Evolutionary conservation across 805 yeast genomes (phyloP).

Genomic region (Cyberlindnera saturnus): DNA sequence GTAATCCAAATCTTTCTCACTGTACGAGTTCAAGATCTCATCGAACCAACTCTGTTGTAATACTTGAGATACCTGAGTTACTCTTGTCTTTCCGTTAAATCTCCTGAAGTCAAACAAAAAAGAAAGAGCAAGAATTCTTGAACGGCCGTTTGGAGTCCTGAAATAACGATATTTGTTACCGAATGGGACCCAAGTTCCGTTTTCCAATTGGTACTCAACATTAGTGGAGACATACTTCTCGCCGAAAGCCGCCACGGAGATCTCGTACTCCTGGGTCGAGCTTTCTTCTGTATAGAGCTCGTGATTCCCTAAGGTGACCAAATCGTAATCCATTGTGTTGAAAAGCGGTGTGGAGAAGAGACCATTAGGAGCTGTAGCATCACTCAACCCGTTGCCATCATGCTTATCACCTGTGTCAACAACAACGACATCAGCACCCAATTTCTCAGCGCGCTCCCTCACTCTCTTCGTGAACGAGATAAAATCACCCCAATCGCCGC

Average conservation of each 20-base stretch:
- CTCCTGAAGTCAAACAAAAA: conserved; percentile 73
- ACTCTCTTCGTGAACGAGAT: conserved; percentile 58
- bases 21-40: conserved; percentile 29
- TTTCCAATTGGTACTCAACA: conserved; percentile 48
- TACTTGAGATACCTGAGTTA: conserved; percentile 52
- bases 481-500: conserved; percentile 92
- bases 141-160: conserved; percentile 46
- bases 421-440: conserved; percentile 58
- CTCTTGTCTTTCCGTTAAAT: conserved; percentile 54
- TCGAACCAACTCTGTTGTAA: conserved; percentile 61
- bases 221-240: conserved; percentile 67
- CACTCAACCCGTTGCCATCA: conserved; percentile 90
- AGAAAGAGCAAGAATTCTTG: conserved; percentile 62
- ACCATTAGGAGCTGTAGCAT: conserved; percentile 74
- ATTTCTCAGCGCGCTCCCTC: conserved; percentile 33
- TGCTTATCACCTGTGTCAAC: conserved; percentile 92
- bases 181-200: conserved; percentile 48
- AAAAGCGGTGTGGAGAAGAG: conserved; percentile 54
- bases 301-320: conserved; percentile 86
- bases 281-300: conserved; percentile 71
- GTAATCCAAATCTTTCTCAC: conserved; percentile 48
- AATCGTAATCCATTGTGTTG: conserved; percentile 60
- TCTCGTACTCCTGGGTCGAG: conserved; percentile 58
- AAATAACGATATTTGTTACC: conserved; percentile 66
- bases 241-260: conserved; percentile 51